phyloP scores from a whole-genome alignment of 2,329 filamentous ascomycete genomes.

The Sporothrix globosa region DNA sequence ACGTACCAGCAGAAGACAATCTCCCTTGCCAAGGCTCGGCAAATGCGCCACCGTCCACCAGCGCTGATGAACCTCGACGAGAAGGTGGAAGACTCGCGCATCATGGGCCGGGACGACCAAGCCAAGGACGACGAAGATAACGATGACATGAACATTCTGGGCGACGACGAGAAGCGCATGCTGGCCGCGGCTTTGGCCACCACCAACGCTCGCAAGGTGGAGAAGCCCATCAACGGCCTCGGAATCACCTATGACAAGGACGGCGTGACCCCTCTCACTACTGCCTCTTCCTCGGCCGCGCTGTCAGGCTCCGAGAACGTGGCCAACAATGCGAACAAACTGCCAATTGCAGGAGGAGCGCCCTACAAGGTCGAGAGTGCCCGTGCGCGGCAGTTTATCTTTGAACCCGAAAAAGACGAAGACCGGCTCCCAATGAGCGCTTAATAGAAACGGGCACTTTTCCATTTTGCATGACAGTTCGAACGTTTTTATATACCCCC shows the following conservation, averaged over 20 bases:
- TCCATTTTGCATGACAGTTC: constrained; percentile 1
- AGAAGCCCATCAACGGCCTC: constrained; percentile 40
- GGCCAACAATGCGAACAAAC: constrained; percentile 3
- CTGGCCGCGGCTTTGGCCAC: constrained; percentile 34
- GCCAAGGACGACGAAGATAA: constrained; percentile 38
- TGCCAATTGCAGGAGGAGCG: constrained; percentile 34
- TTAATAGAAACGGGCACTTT: constrained; percentile 28
- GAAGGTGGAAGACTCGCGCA: constrained; percentile 41
- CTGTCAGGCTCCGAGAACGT: neutral
- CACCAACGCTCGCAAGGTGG: constrained; percentile 35
- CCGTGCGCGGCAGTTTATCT: constrained; percentile 40
- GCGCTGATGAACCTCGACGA: constrained; percentile 76
- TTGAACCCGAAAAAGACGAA: constrained; percentile 43
- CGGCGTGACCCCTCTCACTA: constrained; percentile 39
- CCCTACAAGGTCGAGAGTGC: constrained; percentile 44
- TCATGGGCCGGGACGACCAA: constrained; percentile 24
- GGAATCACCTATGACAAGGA: constrained; percentile 48
- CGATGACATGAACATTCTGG: constrained; percentile 31
- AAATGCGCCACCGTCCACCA: constrained; percentile 86
- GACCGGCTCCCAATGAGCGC: constrained; percentile 40
- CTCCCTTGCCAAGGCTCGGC: constrained; percentile 81
- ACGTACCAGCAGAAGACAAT: constrained; percentile 98
- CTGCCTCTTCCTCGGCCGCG: neutral
- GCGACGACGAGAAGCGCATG: constrained; percentile 37
- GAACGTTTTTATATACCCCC: constrained; percentile 32